phyloP scores from a whole-genome alignment of 306 rosid species.

The Quercus agrifolia region DNA sequence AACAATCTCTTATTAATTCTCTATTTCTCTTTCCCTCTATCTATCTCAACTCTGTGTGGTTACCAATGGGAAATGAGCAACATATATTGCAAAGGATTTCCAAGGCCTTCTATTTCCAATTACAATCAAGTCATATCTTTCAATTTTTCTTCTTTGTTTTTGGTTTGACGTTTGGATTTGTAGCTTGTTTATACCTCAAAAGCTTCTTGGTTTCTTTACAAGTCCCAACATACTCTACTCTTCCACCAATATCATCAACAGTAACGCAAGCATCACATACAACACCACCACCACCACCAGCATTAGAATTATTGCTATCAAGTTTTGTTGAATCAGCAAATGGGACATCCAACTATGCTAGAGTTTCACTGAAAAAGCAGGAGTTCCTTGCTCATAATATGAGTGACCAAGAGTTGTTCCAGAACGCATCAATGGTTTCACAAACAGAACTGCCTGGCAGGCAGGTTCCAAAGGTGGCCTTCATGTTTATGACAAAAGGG shows the following conservation, averaged over 20 bases:
- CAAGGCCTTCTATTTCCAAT: conserved; percentile 5
- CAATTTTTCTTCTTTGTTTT: conserved; percentile 31
- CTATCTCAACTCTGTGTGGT: neutral
- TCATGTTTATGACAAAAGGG: conserved; percentile 62
- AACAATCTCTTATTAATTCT: conserved; percentile 14
- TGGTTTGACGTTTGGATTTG: conserved; percentile 45
- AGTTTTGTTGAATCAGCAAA: neutral
- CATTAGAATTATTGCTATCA: neutral
- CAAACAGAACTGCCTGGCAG: neutral
- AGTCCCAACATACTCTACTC: conserved; percentile 1
- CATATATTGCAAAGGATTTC: neutral
- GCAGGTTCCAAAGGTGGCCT: conserved; percentile 47
- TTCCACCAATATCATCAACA: neutral
- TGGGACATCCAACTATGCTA: neutral
- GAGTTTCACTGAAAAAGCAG: conserved; percentile 10
- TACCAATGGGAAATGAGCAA: conserved; percentile 6
- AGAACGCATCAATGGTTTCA: conserved; percentile 39
- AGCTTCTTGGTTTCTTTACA: conserved; percentile 27
- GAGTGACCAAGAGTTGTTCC: conserved; percentile 55
- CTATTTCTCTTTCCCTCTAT: neutral
- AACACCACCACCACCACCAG: neutral
- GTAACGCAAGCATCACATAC: neutral
- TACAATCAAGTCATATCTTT: conserved; percentile 18
- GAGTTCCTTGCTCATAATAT: conserved; percentile 38
- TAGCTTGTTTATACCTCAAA: conserved; percentile 22